Evolutionary conservation across 352 stramenopile species (phyloP).

Genomic region (Thraustochytrium sp.): DNA sequence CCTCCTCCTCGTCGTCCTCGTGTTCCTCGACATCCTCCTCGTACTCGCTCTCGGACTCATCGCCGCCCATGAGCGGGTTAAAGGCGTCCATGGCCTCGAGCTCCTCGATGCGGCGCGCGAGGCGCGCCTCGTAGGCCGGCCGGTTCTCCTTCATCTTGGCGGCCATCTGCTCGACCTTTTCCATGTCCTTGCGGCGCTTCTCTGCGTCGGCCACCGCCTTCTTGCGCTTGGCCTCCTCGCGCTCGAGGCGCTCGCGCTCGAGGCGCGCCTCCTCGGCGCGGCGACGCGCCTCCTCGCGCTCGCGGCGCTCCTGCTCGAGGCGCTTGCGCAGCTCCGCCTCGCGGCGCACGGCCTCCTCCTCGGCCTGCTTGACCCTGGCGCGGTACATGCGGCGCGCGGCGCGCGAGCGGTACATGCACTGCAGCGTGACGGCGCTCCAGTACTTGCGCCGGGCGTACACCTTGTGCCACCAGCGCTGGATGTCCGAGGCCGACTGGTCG

Average conservation of each 20-base stretch:
- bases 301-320: not conserved
- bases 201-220: not conserved
- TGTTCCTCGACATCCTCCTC: not conserved
- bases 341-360: not conserved
- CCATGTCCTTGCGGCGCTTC: not conserved
- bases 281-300: not conserved
- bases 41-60: not conserved
- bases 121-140: not conserved
- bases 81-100: not conserved
- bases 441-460: not conserved
- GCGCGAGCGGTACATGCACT: not conserved
- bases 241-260: not conserved
- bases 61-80: not conserved
- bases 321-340: not conserved
- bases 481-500: not conserved
- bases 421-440: not conserved
- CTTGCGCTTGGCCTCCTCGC: not conserved
- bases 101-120: not conserved
- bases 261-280: not conserved
- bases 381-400: not conserved
- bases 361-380: not conserved
- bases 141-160: conserved; percentile 7
- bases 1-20: not conserved
- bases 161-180: conserved; percentile 20
- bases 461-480: not conserved